Evolutionary conservation across 805 yeast species (phyloP), one percentile per base, ranked within the genome.

Genomic region (Lipomyces anomalus): DNA sequence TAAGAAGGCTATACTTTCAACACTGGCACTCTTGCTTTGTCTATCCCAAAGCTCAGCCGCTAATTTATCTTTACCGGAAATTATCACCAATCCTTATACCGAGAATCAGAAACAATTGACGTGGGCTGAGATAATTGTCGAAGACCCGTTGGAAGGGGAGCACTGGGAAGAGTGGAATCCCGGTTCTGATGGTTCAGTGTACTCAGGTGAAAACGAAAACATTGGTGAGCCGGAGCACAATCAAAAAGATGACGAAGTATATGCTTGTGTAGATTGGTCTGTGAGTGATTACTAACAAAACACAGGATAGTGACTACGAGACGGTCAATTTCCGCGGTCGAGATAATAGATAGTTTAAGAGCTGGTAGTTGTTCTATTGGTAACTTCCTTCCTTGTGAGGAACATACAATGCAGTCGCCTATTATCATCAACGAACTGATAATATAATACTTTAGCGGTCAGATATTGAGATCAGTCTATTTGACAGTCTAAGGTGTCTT

Each of bases 71-170:
- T 13, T 47, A 4, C 46, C 50, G 3, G 47, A 41, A 9, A 13
- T 28, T 3, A 38, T 46, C 11, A 41, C 29, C 5, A 37, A 28
- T n/a, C 35, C 47, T 2, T 40, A 36, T 11, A 35, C 38, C 3
- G 38, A n/a, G 21, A n/a, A 11, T 9, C 36, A 9, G n/a, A 29
- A 16, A 13, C 35, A 21, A 23, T 38, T 49, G 7, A 47, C 53
- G 2, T 61, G 64, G 64, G 36, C 43, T 2, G 60, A 58, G 4
- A 61, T 61, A n/a, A 22, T 59, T 13, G 47, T 23, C 6, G 61
- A 55, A 7, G 64, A 59, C 5, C 64, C 64, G 6, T 39, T 61
- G 17, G 45, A 44, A 13, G 65, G 65, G 1, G 61, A 57, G 13
- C 63, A 61, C 39, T 61, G 65, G 65, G 39, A 46, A 16, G 50